Percentiles rank a stretch among this genome's conserved stretches.
Conservation (phyloP, 2,329 filamentous ascomycete genomes). For the Periconia macrospinosa region DNA sequence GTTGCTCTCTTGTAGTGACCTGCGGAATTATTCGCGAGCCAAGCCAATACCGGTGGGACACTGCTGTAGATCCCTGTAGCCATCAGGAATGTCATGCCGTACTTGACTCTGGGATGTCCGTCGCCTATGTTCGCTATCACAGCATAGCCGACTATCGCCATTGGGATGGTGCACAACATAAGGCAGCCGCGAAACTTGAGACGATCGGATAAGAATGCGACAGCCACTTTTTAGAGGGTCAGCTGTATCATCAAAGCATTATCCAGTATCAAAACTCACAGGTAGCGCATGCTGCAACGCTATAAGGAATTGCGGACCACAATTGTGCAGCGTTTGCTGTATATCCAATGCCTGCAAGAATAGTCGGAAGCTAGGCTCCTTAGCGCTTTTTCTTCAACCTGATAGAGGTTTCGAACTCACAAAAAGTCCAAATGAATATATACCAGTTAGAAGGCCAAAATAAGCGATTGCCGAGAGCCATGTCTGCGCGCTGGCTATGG, state of each 20-base stretch:
- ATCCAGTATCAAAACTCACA: background rate
- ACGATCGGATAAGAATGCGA: constrained; percentile 62
- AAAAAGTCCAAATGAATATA: constrained; percentile 68
- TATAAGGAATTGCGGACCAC: constrained; percentile 68
- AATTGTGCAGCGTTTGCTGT: constrained; percentile 62
- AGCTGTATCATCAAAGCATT: background rate
- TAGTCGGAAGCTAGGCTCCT: constrained; percentile 65
- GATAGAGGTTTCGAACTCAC: too few species aligned
- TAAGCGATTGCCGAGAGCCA: constrained; percentile 67
- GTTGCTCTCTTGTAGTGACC: constrained; percentile 73
- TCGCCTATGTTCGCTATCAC: constrained; percentile 58
- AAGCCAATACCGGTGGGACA: constrained; percentile 65
- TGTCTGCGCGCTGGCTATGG: constrained; percentile 61
- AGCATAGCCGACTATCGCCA: constrained; percentile 68
- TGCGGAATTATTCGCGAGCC: constrained; percentile 69
- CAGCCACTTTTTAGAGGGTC: constrained; percentile 49
- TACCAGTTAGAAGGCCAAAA: constrained; percentile 60
- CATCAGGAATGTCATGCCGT: constrained; percentile 70
- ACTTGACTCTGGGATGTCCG: constrained; percentile 55
- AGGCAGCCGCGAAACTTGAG: constrained; percentile 61
- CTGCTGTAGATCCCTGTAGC: constrained; percentile 65
- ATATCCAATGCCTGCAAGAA: constrained; percentile 59
- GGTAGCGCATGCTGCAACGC: constrained; percentile 52
- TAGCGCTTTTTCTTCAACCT: too few species aligned
- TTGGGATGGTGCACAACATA: constrained; percentile 65